phyloP scores from a whole-genome alignment of 768 basidiomycete species.

The Rubroboletus satanas region DNA sequence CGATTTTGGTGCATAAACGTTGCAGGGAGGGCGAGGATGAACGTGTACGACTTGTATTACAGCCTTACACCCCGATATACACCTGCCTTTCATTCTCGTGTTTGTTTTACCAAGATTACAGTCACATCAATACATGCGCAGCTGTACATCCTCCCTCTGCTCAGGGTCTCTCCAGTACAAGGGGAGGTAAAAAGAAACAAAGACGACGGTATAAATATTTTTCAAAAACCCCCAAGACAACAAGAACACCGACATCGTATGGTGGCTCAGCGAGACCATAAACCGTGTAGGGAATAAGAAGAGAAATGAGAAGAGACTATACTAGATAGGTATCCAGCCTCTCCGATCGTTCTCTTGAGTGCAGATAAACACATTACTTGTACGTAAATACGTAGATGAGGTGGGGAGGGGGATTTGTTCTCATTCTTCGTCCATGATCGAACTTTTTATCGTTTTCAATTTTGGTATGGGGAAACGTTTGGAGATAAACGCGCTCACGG shows the following conservation, averaged over 20 bases:
- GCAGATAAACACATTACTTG: slow-evolving; percentile 22
- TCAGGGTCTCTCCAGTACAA: slow-evolving; percentile 12
- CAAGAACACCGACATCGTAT: slow-evolving; percentile 1
- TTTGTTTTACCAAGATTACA: slow-evolving; percentile 23
- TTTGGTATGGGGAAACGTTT: not conserved
- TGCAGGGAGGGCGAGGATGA: not conserved
- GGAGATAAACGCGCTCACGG: not conserved
- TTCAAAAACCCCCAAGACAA: slow-evolving; percentile 6
- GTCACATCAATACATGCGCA: slow-evolving; percentile 20
- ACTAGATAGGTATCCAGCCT: slow-evolving; percentile 32
- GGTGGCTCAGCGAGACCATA: slow-evolving; percentile 7
- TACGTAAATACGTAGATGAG: slow-evolving; percentile 26
- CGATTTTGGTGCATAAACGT: not conserved
- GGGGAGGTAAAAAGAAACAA: slow-evolving; percentile 1
- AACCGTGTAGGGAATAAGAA: slow-evolving; percentile 1
- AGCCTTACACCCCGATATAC: not conserved
- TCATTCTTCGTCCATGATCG: slow-evolving; percentile 12
- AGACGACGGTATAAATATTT: slow-evolving; percentile 28
- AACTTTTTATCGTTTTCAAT: not conserved
- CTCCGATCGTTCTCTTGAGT: slow-evolving; percentile 23
- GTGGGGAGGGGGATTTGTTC: not conserved
- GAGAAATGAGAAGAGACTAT: slow-evolving; percentile 9
- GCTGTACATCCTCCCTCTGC: slow-evolving; percentile 13
- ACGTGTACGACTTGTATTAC: not conserved
- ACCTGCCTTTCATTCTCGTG: not conserved